Percentiles rank a stretch among this genome's conserved stretches.
These are phyloP conservation scores for Lycium ferocissimum DNA, from an alignment of 257 asterid species.

Conservation along the genomic window DNA sequence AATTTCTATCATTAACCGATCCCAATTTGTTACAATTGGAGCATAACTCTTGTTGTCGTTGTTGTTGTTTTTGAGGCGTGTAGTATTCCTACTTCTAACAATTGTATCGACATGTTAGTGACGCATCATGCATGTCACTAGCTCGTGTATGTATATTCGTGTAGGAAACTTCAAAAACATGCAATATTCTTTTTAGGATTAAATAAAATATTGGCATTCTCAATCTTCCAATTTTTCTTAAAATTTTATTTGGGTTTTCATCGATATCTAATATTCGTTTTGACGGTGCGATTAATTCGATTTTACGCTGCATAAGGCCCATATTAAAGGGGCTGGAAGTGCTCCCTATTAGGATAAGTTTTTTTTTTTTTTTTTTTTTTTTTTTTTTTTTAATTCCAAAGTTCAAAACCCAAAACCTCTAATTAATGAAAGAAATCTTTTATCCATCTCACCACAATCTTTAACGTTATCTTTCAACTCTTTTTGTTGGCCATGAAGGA, in stretches of 20 bases:
- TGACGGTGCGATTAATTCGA: neutral
- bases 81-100: neutral
- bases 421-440: neutral
- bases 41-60: neutral
- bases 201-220: neutral
- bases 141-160: neutral
- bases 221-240: neutral
- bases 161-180: neutral
- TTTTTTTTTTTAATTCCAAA: too few relatives aligned
- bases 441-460: neutral
- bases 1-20: neutral
- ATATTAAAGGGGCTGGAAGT: neutral
- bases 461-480: too few relatives aligned
- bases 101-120: neutral
- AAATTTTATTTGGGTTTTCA: too few relatives aligned
- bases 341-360: neutral
- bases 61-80: neutral
- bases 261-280: accelerated
- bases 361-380: too few relatives aligned
- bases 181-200: neutral
- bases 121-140: neutral
- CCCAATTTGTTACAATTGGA: neutral
- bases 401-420: neutral
- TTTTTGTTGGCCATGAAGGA: too few relatives aligned
- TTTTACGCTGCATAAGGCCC: neutral